Conservation (phyloP, 441 rosid genomes). For the Dalechampia spathulata region DNA sequence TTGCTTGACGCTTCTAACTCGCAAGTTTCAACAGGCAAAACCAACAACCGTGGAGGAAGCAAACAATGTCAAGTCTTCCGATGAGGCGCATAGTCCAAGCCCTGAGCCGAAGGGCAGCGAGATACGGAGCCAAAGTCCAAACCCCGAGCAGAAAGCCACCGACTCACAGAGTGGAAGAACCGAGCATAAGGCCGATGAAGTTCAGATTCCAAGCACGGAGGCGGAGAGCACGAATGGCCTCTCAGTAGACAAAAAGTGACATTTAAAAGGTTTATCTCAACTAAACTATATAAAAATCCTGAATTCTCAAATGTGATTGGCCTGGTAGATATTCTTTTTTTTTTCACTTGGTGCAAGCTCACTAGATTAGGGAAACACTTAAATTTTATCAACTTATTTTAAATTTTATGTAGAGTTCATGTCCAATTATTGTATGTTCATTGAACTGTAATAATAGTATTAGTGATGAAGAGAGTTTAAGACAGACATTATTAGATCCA, state of each 20-base stretch:
- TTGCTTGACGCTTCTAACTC: not conserved
- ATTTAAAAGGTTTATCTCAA: slow-evolving; percentile 8
- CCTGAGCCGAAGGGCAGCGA: slow-evolving; percentile 18
- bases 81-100: slow-evolving; percentile 20
- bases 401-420: slow-evolving; percentile 28
- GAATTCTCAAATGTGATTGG: slow-evolving; percentile 6
- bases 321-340: slow-evolving; percentile 15
- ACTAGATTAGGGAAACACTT: too few relatives aligned
- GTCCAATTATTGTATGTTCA: slow-evolving; percentile 28
- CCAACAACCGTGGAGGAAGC: slow-evolving; percentile 24
- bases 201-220: slow-evolving; percentile 18
- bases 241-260: slow-evolving; percentile 28
- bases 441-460: slow-evolving; percentile 19
- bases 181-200: slow-evolving; percentile 18
- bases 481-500: too few relatives aligned
- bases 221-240: slow-evolving; percentile 27
- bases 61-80: slow-evolving; percentile 28
- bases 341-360: too few relatives aligned
- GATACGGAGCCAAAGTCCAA: too few relatives aligned
- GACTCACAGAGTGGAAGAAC: slow-evolving; percentile 24
- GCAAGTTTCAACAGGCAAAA: slow-evolving; percentile 33
- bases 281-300: slow-evolving; percentile 5
- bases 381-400: too few relatives aligned
- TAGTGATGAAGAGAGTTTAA: slow-evolving; percentile 22
- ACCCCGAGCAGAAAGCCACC: too few relatives aligned